Conservation (phyloP, 2,329 filamentous ascomycete genomes). For the Coniochaeta pulveracea region DNA sequence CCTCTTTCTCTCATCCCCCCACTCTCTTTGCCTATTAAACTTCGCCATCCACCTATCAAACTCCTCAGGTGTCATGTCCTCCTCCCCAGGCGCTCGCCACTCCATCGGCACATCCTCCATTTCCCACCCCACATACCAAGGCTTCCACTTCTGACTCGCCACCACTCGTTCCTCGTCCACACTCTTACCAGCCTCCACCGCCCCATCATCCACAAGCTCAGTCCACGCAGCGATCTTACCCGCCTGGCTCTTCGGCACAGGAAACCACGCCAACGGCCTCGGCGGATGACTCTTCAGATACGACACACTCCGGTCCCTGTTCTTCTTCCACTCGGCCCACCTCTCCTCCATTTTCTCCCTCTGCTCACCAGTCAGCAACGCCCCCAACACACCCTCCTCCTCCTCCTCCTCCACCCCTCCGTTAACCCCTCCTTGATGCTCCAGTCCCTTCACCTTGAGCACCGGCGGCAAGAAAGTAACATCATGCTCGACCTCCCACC, state of each 20-base stretch:
- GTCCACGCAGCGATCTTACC: not conserved
- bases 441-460: not conserved
- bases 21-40: not conserved
- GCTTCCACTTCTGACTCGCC: not conserved
- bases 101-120: not conserved
- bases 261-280: constrained; percentile 1
- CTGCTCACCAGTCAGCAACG: not conserved
- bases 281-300: constrained; percentile 2
- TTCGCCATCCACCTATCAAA: not conserved
- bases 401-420: no score
- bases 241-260: not conserved
- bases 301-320: not conserved
- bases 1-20: not conserved
- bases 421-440: not conserved
- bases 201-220: not conserved
- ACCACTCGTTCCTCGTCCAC: not conserved
- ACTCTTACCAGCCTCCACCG: not conserved
- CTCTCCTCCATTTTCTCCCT: not conserved
- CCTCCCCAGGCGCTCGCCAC: not conserved
- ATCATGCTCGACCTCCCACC: constrained; percentile 1
- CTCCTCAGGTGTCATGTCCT: not conserved
- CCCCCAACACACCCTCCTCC: not conserved
- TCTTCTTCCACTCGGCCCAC: not conserved
- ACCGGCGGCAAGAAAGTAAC: constrained; percentile 1
- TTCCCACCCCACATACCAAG: not conserved